Conservation (phyloP, 2,329 filamentous ascomycete genomes). For the Triangularia setosa region DNA sequence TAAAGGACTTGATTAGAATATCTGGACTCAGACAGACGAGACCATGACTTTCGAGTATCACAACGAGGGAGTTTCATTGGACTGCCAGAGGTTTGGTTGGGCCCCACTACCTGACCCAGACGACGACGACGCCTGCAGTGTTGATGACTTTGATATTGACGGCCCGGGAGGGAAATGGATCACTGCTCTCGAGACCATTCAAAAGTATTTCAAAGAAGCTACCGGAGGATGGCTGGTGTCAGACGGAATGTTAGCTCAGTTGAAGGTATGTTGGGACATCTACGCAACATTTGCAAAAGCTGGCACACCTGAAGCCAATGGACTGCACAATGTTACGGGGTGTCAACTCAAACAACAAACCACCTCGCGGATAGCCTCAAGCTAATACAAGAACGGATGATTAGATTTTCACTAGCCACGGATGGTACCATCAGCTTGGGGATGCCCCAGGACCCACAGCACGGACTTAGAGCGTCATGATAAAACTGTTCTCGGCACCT, state of each 20-base stretch:
- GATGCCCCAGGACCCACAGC: no score
- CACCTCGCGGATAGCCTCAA: no score
- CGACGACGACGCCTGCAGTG: neutral
- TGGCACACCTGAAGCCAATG: neutral
- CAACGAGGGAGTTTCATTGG: neutral
- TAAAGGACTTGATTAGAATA: neutral
- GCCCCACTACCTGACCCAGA: neutral
- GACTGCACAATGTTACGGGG: neutral
- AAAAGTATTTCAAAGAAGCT: neutral
- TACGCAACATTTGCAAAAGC: no score
- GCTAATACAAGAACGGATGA: neutral
- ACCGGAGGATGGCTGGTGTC: neutral
- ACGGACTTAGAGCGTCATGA: no score
- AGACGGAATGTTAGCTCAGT: neutral
- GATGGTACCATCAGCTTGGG: no score
- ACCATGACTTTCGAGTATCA: neutral
- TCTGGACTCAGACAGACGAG: neutral
- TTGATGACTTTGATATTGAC: neutral
- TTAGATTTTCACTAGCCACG: neutral
- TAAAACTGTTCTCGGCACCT: no score
- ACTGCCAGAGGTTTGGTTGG: neutral
- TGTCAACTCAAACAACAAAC: no score
- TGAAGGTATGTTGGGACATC: neutral
- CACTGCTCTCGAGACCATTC: neutral
- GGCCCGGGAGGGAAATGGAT: neutral